Percentiles rank a stretch among this genome's conserved stretches.
phyloP scores from a whole-genome alignment of 83 land plant species.

The Thuja plicata region DNA sequence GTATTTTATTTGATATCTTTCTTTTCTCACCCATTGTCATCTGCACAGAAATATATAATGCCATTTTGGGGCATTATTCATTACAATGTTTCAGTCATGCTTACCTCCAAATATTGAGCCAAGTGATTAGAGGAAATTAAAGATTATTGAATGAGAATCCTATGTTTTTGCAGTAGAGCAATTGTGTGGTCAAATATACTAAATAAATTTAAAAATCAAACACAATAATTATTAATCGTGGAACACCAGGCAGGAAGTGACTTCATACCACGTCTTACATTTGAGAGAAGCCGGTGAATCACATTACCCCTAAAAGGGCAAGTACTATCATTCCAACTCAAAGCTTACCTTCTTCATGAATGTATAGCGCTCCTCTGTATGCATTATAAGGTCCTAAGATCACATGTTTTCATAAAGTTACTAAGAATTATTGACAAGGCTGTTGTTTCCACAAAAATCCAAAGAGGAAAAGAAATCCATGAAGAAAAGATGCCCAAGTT shows the following conservation, averaged over 20 bases:
- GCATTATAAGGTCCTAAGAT: neutral
- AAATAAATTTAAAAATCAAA: too few species aligned
- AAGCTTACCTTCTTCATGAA: neutral
- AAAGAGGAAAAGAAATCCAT: neutral
- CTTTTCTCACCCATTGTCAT: neutral
- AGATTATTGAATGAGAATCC: neutral
- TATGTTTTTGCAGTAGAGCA: too few species aligned
- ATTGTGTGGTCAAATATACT: too few species aligned
- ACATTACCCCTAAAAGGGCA: neutral
- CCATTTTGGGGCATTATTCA: neutral
- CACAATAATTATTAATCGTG: too few species aligned
- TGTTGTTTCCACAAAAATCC: neutral
- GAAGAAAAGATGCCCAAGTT: neutral
- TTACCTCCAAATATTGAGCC: neutral
- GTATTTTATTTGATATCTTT: neutral
- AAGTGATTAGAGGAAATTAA: neutral
- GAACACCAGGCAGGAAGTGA: neutral
- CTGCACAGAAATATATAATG: neutral
- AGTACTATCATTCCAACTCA: neutral
- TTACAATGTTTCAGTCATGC: neutral
- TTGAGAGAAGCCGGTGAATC: neutral
- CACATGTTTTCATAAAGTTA: neutral
- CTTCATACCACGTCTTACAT: neutral
- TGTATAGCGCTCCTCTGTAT: neutral
- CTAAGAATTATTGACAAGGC: neutral